Evolutionary conservation across 2,329 filamentous ascomycete species (phyloP), one percentile per base, ranked within the genome.

Genomic region (Phoma sp.): DNA sequence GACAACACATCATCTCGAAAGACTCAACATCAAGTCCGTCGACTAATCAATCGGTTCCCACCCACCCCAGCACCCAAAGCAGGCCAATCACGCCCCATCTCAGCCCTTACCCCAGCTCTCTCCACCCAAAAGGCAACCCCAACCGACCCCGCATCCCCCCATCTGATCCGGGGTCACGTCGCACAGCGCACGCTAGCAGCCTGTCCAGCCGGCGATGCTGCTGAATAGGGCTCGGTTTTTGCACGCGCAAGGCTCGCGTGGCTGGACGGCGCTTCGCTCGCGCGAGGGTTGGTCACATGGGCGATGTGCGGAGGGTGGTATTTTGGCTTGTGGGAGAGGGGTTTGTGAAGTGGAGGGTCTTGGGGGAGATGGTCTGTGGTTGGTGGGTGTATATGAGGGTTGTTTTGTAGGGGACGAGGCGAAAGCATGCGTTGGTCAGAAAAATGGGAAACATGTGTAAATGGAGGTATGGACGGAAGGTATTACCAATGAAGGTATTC

Each of bases 181-280:
- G 40, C 45, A 49, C 45, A 19, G 31, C 19, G 45, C 45, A 55
- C 45, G 40, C 45, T 39, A 55, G 31, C 10, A 22, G 36, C 46
- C 17, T 40, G 51, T 40, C 13, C 29, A 35, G 33, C 7, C 45
- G 39, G 45, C 31, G 29, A 45, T 45, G 17, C 33, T 33, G 24
- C 51, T 55, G 2, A 17, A 49, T 35, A 7, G 17, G 39, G 51
- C 6, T 31, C n/a, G 13, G 29, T 9, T 9, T 24, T 27, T 40
- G 51, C 51, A 55, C 51, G 51, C 27, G 51, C 33, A 22, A n/a
- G 39, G 29, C 22, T 43, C 51, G 51, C 51, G 40, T 55, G 51
- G 45, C 12, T 35, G 9, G 29, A 19, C 22, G 40, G 12, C 38
- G 19, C 21, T 43, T 25, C 41, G 32, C 44, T 43, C 19, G 25